A percentile compares a stretch with the other conserved stretches of the same genome.
phyloP scores from a whole-genome alignment of 148 eudicot species.

The Drosera capensis region DNA sequence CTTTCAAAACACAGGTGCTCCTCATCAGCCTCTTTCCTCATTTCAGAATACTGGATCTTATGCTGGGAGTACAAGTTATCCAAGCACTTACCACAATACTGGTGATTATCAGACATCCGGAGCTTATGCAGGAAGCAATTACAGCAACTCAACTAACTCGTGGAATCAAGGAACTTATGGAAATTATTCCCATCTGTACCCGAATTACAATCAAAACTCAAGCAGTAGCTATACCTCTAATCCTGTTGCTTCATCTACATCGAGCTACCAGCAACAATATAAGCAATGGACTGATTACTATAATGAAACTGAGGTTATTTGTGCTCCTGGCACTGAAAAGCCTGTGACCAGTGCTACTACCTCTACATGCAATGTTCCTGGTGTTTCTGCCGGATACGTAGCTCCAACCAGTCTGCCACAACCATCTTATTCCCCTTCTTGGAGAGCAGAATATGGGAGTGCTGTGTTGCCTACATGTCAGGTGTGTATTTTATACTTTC shows the following conservation, averaged over 20 bases:
- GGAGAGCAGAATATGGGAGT: constrained; percentile 56
- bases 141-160: constrained; percentile 50
- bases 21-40: constrained; percentile 99
- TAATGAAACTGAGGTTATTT: constrained; percentile 77
- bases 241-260: constrained; percentile 30
- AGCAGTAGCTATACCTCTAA: constrained; percentile 52
- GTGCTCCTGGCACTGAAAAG: constrained; percentile 98
- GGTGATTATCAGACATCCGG: constrained; percentile 99
- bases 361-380: constrained; percentile 38
- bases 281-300: constrained; percentile 97
- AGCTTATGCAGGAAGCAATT: constrained; percentile 57
- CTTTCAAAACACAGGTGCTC: constrained; percentile 99
- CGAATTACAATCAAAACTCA: constrained; percentile 55
- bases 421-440: constrained; percentile 35
- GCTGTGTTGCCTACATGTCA: constrained; percentile 46
- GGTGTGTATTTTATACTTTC: constrained; percentile 32
- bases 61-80: constrained; percentile 91
- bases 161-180: constrained; percentile 79
- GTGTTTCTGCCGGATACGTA: constrained; percentile 38
- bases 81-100: constrained; percentile 99
- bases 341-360: constrained; percentile 37
- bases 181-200: constrained; percentile 49
- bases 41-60: constrained; percentile 98
- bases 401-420: constrained; percentile 45
- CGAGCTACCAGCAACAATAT: constrained; percentile 59